Evolutionary conservation across 139 green algal species (phyloP), one percentile per base, ranked within the genome.

Genomic region (Volvox africanus): DNA sequence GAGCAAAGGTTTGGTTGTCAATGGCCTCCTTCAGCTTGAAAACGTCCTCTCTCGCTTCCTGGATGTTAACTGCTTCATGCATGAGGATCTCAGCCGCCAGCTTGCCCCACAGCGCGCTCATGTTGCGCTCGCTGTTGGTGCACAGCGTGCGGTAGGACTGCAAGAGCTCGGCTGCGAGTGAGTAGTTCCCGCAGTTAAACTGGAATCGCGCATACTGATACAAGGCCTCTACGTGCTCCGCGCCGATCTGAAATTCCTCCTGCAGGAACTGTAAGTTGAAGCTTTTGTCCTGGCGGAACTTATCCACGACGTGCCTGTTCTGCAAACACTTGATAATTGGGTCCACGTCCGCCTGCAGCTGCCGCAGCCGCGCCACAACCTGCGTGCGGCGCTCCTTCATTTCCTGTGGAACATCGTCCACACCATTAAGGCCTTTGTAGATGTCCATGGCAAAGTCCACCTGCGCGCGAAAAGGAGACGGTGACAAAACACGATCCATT

Each of bases 171-270:
- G 96, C 94, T 55, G 96, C 96, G 78, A 93, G 95, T 55, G 90
- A 93, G 95, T 99, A 99, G 97, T 99, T 99, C 71, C 98, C 98
- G 93, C 98, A 99, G 93, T 99, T 98, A 88, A 98, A 99, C 94
- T 99, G 97, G 94, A 99, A 99, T 95, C 99, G 99, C 62, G 98
- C 98, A 87, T 97, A 99, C 79, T 98, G 92, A 94, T 98, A 99
- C 65, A 99, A 96, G n/a, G 97, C 97, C 87, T 99, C 98, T 55
- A 99, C 97, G 82, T 99, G 95, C 62, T 98, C 97, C 18, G 94
- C 86, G 30, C 96, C 96, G 71, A 99, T 99, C 89, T 92, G 67
- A 69, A 97, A 97, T 92, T 97, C 94, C 79, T 97, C 94, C 91
- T 98, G 96, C 77, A 99, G 90, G 88, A 95, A 96, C 89, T 96